Percentiles rank a stretch among this genome's conserved stretches.
These are phyloP conservation scores for Trametes hirsuta DNA, from an alignment of 1,284 basidiomycete species.

Conservation along the genomic window DNA sequence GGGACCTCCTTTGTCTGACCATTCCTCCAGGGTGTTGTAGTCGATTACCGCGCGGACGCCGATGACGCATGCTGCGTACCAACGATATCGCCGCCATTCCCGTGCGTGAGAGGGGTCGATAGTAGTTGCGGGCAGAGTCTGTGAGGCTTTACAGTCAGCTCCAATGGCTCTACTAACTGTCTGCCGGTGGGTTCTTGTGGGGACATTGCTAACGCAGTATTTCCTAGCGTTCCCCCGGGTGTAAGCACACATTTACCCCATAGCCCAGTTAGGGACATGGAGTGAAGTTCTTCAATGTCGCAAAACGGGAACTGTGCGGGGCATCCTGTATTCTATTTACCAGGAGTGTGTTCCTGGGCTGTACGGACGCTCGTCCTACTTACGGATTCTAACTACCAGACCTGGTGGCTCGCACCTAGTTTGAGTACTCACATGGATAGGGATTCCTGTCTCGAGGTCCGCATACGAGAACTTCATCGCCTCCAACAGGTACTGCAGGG, in stretches of 20 bases:
- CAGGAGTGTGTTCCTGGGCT: too few relatives aligned
- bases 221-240: too few relatives aligned
- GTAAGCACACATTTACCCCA: too few relatives aligned
- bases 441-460: not conserved
- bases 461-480: constrained; percentile 5
- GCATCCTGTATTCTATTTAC: too few relatives aligned
- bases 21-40: constrained; percentile 5
- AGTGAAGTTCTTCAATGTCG: too few relatives aligned
- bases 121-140: not conserved
- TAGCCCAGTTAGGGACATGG: too few relatives aligned
- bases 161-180: not conserved
- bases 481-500: not conserved
- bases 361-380: not conserved
- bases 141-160: not conserved
- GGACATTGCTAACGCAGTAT: not conserved
- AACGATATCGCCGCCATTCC: constrained; percentile 8
- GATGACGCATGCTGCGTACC: constrained; percentile 8
- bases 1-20: constrained; percentile 10
- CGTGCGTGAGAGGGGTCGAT: not conserved
- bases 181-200: not conserved
- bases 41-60: constrained; percentile 3
- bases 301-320: too few relatives aligned
- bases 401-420: not conserved
- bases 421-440: constrained; percentile 3
- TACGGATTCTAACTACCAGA: not conserved